phyloP scores from a whole-genome alignment of 768 basidiomycete genomes.

The Hirschioporus abietinus region DNA sequence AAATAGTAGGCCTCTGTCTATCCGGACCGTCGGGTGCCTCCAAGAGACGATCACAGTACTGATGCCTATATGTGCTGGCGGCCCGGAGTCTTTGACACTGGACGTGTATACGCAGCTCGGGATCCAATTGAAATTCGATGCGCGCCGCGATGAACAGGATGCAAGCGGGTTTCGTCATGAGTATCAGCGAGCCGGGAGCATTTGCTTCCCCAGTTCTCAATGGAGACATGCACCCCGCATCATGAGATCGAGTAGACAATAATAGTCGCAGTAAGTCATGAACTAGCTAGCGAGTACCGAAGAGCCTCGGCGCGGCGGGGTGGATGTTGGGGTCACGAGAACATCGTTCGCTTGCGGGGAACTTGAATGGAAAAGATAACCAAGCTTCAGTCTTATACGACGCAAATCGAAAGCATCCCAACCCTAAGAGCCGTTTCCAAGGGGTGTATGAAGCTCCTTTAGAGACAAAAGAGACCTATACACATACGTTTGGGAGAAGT shows the following conservation, averaged over 20 bases:
- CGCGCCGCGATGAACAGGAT: background rate
- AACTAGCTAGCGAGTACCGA: background rate
- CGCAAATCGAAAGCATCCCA: too few relatives aligned
- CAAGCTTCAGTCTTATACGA: too few relatives aligned
- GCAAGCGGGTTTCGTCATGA: background rate
- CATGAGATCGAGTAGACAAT: background rate
- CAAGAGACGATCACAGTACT: background rate
- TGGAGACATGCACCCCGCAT: background rate
- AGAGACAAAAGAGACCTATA: too few relatives aligned
- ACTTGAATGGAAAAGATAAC: too few relatives aligned
- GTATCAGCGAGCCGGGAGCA: background rate
- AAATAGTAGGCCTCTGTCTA: background rate
- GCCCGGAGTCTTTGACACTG: background rate
- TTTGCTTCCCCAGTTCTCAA: background rate
- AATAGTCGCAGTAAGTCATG: background rate
- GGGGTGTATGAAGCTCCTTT: too few relatives aligned
- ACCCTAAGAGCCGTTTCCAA: too few relatives aligned
- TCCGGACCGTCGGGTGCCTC: background rate
- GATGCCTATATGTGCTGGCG: background rate
- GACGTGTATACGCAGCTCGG: background rate
- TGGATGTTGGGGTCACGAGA: background rate
- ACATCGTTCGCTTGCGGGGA: background rate
- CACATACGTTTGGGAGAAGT: too few relatives aligned
- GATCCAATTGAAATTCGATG: background rate
- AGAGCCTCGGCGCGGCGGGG: background rate